These are phyloP conservation scores for Xylaria sp. DNA, from an alignment of 2,329 filamentous ascomycete species.

Conservation along the genomic window DNA sequence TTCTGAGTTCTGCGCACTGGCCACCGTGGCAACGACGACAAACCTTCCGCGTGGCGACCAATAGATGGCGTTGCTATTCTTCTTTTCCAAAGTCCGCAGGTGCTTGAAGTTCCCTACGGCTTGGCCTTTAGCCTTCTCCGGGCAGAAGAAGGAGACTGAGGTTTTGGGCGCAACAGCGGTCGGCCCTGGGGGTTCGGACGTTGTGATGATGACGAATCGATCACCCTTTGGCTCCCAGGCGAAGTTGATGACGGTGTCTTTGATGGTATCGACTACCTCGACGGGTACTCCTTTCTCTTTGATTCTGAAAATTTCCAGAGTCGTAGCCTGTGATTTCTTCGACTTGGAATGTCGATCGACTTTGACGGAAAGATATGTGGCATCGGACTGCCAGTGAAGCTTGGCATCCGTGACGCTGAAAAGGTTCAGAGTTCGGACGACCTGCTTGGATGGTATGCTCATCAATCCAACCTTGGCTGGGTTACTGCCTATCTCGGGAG, in stretches of 20 bases:
- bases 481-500: conserved; percentile 96
- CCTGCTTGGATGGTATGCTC: conserved; percentile 93
- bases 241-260: conserved; percentile 99
- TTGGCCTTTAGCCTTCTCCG: conserved; percentile 88
- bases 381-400: conserved; percentile 98
- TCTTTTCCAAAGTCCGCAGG: conserved; percentile 94
- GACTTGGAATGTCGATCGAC: conserved; percentile 99
- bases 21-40: conserved; percentile 91
- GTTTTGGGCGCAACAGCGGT: conserved; percentile 93
- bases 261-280: conserved; percentile 96
- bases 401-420: conserved; percentile 99
- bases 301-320: conserved; percentile 97
- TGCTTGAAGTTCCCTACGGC: conserved; percentile 94
- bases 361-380: conserved; percentile 95
- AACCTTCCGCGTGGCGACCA: conserved; percentile 97
- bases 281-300: conserved; percentile 98
- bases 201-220: conserved; percentile 96
- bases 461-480: conserved; percentile 97
- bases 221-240: conserved; percentile 99
- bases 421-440: conserved; percentile 92
- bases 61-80: conserved; percentile 99
- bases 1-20: conserved; percentile 92
- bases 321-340: conserved; percentile 97
- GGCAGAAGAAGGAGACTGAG: conserved; percentile 93
- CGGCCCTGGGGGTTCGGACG: conserved; percentile 81